Conservation (phyloP, 2,329 filamentous ascomycete species). For the Pleoardoris graminearum region DNA sequence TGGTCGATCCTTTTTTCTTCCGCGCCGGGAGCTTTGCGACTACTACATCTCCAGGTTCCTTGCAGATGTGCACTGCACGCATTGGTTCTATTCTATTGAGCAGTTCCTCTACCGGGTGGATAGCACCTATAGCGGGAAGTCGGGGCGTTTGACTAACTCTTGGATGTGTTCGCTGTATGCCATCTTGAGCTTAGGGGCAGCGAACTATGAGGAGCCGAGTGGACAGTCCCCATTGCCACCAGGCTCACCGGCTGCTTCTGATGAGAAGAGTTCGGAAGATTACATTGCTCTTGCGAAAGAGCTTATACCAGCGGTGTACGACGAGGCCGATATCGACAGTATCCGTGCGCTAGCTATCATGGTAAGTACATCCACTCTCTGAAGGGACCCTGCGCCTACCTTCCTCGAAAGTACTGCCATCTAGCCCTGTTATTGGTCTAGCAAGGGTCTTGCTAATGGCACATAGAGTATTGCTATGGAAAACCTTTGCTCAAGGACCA, state of each 20-base stretch:
- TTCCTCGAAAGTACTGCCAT: too few relatives aligned
- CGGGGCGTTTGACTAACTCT: conserved; percentile 26
- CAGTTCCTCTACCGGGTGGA: conserved; percentile 37
- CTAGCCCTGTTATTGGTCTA: too few relatives aligned
- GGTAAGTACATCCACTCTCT: conserved; percentile 22
- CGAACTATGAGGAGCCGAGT: conserved; percentile 24
- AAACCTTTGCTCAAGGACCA: conserved; percentile 40
- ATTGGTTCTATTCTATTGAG: conserved; percentile 44
- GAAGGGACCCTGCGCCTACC: background rate
- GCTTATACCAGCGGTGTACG: conserved; percentile 38
- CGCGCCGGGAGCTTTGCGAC: conserved; percentile 33
- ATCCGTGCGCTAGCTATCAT: conserved; percentile 42
- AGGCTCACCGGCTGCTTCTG: conserved; percentile 21
- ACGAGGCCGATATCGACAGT: conserved; percentile 44
- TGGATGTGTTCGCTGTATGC: conserved; percentile 45
- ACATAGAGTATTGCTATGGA: conserved; percentile 40
- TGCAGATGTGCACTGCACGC: conserved; percentile 41
- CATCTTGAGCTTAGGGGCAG: conserved; percentile 41
- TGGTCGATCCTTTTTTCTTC: conserved; percentile 32
- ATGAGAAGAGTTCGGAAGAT: conserved; percentile 35
- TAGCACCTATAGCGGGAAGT: conserved; percentile 33
- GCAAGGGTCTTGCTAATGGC: conserved; percentile 16
- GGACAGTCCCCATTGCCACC: conserved; percentile 26
- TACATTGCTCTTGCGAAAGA: conserved; percentile 41
- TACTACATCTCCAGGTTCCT: conserved; percentile 41